Evolutionary conservation across 192 early-diverging fungal species (phyloP), one percentile per base, ranked within the genome.

Genomic region (Umbelopsis isabellina): DNA sequence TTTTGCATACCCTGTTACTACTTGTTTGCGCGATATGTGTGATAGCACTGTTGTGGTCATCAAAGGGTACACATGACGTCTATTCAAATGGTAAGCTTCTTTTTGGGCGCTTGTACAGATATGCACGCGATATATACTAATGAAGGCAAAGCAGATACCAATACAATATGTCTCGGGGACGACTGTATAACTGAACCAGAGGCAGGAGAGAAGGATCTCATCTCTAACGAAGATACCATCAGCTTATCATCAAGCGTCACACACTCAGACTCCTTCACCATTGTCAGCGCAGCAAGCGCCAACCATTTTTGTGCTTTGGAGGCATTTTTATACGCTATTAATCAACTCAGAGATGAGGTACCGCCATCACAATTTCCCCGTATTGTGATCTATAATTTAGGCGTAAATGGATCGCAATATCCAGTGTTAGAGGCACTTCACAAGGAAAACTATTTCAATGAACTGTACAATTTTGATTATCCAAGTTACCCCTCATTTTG

Each of bases 221-320:
- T 41, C 1, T 41, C 37, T 10, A 41, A 9, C 1, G 10, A 6
- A 4, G 37, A 41, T 9, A 10, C 5, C 49, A 48, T 3, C 65
- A 67, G 21, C 23, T 51, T 64, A 15, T 27, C 21, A 48, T 8
- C 4, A n/a, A n/a, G 49, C 35, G 64, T 22, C 49, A 49, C 41
- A 68, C 72, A 67, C 30, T 25, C 53, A 30, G 45, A 70, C 23
- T 74, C 73, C 50, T 83, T 79, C 33, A 87, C 85, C 0, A 85
- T 87, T 49, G 80, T 87, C 21, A 87, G 83, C 3, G 85, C 76
- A 0, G 84, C 82, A 22, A 82, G 78, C 35, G 67, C 76, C 11
- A 87, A 87, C 50, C 85, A 87, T 66, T 75, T 85, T 49, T 87
- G 85, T 53, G 76, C 83, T 3, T 67, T 87, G 22, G 82, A 83